Percentiles rank a stretch among this genome's conserved stretches.
Evolutionary conservation across 257 asterid species (phyloP).

Genomic region (Solanum infundibuliforme): DNA sequence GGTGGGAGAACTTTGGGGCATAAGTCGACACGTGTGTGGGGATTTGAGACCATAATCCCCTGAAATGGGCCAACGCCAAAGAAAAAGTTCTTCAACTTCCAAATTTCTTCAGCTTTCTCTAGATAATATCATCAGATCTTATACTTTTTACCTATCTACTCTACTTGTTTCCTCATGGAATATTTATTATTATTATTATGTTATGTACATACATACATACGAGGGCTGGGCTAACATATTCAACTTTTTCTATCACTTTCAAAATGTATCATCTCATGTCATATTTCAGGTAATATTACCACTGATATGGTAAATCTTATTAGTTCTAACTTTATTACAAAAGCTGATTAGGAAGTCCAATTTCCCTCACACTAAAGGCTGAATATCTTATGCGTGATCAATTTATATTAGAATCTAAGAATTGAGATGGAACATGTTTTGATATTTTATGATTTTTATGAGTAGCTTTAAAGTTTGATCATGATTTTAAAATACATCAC

Average conservation of each 20-base stretch:
- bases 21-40: not conserved
- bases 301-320: too few species aligned
- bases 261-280: too few species aligned
- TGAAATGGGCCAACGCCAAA: not conserved
- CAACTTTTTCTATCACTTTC: not conserved
- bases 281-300: too few species aligned
- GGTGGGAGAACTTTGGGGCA: not conserved
- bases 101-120: not conserved
- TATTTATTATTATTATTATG: too few species aligned
- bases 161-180: not conserved
- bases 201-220: not conserved
- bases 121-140: not conserved
- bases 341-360: not conserved
- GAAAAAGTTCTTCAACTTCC: not conserved
- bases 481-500: too few species aligned
- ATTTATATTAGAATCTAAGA: not conserved
- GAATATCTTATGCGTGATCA: not conserved
- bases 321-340: too few species aligned
- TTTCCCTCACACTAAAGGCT: too few species aligned
- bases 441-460: too few species aligned
- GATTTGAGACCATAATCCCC: not conserved
- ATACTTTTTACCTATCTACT: not conserved
- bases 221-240: not conserved
- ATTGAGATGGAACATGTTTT: not conserved
- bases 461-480: too few species aligned